Conservation (phyloP, 352 stramenopile genomes). For the Globisporangium spiculum region DNA sequence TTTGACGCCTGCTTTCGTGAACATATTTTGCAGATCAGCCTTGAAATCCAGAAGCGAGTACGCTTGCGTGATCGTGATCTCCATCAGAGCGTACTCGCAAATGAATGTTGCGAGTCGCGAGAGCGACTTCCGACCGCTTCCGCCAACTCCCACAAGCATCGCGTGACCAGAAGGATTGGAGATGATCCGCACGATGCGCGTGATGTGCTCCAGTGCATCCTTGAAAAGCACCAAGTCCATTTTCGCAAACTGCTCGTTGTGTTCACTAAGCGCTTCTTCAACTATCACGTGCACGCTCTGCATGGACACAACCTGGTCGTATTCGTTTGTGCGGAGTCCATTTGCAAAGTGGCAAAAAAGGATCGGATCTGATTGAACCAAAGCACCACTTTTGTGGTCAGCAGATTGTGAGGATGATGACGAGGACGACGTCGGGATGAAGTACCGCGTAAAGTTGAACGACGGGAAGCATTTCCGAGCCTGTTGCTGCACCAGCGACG, state of each 20-base stretch:
- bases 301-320: conserved; percentile 88
- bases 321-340: conserved; percentile 83
- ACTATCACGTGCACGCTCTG: conserved; percentile 64
- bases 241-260: conserved; percentile 91
- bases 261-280: conserved; percentile 88
- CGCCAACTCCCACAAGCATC: conserved; percentile 92
- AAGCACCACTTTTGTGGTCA: conserved; percentile 2
- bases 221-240: conserved; percentile 97
- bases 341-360: conserved; percentile 94
- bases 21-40: conserved; percentile 91
- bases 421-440: conserved; percentile 49
- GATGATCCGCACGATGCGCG: conserved; percentile 93
- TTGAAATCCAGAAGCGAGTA: conserved; percentile 95
- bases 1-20: conserved; percentile 89
- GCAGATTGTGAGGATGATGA: conserved; percentile 16
- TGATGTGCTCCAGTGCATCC: conserved; percentile 94
- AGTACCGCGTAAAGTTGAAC: conserved; percentile 90
- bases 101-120: conserved; percentile 90
- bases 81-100: conserved; percentile 82
- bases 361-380: conserved; percentile 71
- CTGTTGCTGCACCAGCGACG: conserved; percentile 84
- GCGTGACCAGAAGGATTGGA: conserved; percentile 92
- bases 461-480: conserved; percentile 91
- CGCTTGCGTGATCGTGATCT: conserved; percentile 88
- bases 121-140: conserved; percentile 93